These are phyloP conservation scores for Phytophthora macrochlamydospora DNA, from an alignment of 352 stramenopile genomes.

Conservation along the genomic window DNA sequence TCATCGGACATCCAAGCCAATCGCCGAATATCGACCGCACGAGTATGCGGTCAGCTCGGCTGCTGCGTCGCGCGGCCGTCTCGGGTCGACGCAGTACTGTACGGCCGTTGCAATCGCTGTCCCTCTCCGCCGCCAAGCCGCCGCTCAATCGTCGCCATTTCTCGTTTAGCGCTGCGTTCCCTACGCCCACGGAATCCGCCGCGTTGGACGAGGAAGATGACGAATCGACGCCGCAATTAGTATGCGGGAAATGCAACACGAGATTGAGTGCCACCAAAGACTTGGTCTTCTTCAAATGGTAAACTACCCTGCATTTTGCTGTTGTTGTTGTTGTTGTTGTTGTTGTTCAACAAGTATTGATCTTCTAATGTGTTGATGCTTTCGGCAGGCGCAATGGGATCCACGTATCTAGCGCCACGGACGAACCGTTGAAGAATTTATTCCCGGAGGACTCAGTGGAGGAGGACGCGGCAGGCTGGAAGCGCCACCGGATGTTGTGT, in stretches of 20 bases:
- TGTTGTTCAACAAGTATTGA: not conserved
- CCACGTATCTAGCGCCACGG: conserved; percentile 70
- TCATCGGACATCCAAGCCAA: not conserved
- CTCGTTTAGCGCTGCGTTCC: conserved; percentile 64
- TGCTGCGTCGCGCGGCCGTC: conserved; percentile 17
- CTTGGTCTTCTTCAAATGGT: conserved; percentile 84
- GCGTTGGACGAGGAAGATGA: conserved; percentile 47
- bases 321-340: too few relatives aligned
- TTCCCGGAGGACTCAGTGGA: conserved; percentile 47
- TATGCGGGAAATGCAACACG: conserved; percentile 74
- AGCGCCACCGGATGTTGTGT: conserved; percentile 72
- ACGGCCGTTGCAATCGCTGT: conserved; percentile 12
- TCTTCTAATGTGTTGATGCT: not conserved
- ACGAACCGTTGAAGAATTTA: conserved; percentile 65
- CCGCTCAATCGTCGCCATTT: conserved; percentile 24
- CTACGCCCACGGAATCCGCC: conserved; percentile 54
- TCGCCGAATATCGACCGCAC: conserved; percentile 17
- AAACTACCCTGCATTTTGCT: too few relatives aligned
- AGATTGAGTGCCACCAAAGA: conserved; percentile 65
- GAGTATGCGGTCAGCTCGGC: conserved; percentile 16
- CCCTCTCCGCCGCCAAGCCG: conserved; percentile 5
- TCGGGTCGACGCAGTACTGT: conserved; percentile 10
- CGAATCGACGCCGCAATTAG: conserved; percentile 52
- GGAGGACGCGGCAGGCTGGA: conserved; percentile 44
- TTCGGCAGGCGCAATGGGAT: conserved; percentile 61